phyloP scores from a whole-genome alignment of 2,329 filamentous ascomycete species.

The Trichoderma guizhouense region DNA sequence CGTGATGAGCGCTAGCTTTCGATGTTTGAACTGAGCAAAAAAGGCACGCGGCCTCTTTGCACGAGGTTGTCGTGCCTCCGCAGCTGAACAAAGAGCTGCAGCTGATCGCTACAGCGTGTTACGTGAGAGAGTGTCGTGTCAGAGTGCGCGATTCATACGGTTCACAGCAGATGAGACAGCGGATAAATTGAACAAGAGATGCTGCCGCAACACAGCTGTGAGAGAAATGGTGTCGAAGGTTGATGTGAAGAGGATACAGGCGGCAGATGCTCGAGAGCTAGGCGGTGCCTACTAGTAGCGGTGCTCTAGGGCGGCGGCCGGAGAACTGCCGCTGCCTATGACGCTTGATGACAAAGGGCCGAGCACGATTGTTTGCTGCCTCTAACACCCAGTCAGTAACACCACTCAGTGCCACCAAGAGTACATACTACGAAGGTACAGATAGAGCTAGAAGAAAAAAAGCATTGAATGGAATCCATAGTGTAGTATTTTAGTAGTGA shows the following conservation, averaged over 20 bases:
- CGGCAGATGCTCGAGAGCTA: background rate
- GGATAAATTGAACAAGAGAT: background rate
- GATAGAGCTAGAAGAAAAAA: background rate
- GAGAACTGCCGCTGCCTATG: slow-evolving; percentile 14
- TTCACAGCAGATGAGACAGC: background rate
- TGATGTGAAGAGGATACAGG: background rate
- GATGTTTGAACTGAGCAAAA: background rate
- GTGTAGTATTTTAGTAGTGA: background rate
- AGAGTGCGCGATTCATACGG: background rate
- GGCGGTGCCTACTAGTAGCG: background rate
- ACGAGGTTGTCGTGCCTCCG: background rate
- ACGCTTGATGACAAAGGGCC: slow-evolving; percentile 15
- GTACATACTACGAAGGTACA: background rate
- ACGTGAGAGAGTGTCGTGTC: background rate
- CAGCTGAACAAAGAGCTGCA: background rate
- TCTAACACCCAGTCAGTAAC: background rate
- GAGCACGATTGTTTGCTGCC: background rate
- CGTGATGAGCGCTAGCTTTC: background rate
- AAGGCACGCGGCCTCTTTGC: background rate
- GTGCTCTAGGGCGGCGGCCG: background rate
- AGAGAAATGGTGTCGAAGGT: background rate
- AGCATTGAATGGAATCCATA: background rate
- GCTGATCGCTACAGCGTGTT: background rate
- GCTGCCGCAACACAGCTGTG: background rate
- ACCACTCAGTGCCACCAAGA: too few relatives aligned